Percentiles rank a stretch among this genome's conserved stretches.
Evolutionary conservation across 805 yeast species (phyloP).

Genomic region (Wickerhamiella qilinensis): DNA sequence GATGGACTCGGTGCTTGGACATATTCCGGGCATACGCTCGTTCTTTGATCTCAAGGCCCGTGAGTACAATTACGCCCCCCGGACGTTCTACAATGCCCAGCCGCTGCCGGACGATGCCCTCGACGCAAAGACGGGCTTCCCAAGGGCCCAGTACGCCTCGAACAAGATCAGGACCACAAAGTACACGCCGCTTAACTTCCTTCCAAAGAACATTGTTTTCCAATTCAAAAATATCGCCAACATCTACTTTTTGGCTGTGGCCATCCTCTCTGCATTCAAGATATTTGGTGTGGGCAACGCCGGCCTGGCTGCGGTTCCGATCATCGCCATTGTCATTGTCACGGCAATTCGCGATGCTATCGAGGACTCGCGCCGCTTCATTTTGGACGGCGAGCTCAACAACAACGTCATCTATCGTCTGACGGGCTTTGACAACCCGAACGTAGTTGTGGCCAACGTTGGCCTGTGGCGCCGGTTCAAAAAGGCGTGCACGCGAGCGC

Average conservation of each 20-base stretch:
- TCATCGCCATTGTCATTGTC: constrained; percentile 58
- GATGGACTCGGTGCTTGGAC: constrained; percentile 17
- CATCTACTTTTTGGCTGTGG: constrained; percentile 65
- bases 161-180: constrained; percentile 93
- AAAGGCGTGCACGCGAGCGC: constrained; percentile 30
- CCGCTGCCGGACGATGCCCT: constrained; percentile 32
- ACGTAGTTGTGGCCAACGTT: constrained; percentile 39
- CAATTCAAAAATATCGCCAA: constrained; percentile 90
- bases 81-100: constrained; percentile 35
- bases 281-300: constrained; percentile 65
- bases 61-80: constrained; percentile 8
- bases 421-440: constrained; percentile 39
- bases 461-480: constrained; percentile 57
- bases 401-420: constrained; percentile 51
- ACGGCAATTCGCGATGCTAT: constrained; percentile 69
- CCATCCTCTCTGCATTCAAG: constrained; percentile 61
- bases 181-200: constrained; percentile 77
- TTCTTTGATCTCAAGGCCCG: constrained; percentile 11
- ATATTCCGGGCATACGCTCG: constrained; percentile 10
- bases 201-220: constrained; percentile 67
- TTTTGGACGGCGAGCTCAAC: constrained; percentile 53
- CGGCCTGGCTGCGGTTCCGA: constrained; percentile 65
- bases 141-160: constrained; percentile 50
- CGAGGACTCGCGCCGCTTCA: constrained; percentile 57
- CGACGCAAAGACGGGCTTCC: constrained; percentile 41